Conservation (phyloP, 1,284 basidiomycete species). For the Moniliella sp. region DNA sequence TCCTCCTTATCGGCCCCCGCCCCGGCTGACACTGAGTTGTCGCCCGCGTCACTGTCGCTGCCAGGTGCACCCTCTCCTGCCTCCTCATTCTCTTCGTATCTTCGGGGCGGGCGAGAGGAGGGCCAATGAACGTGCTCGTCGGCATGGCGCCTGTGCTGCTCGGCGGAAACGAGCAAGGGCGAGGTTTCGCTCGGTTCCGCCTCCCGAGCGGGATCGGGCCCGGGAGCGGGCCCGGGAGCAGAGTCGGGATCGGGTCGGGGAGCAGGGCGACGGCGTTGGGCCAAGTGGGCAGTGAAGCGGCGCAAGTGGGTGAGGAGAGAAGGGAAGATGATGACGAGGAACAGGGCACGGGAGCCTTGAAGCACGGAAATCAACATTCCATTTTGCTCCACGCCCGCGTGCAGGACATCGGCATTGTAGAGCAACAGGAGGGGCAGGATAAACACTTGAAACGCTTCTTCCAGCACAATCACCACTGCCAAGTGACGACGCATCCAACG, state of each 20-base stretch:
- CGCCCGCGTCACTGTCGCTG: too few relatives aligned
- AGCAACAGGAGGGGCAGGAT: constrained; percentile 21
- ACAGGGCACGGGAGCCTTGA: constrained; percentile 15
- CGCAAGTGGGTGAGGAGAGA: background rate
- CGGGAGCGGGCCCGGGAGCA: constrained; percentile 7
- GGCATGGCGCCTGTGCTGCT: constrained; percentile 4
- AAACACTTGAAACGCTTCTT: constrained; percentile 23
- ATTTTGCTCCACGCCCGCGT: constrained; percentile 19
- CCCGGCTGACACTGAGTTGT: background rate
- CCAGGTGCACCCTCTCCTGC: too few relatives aligned
- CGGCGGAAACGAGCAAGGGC: background rate
- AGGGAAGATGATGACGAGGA: constrained; percentile 20
- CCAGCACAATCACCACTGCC: constrained; percentile 13
- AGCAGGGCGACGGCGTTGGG: too few relatives aligned
- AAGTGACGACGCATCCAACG: constrained; percentile 10
- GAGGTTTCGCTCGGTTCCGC: constrained; percentile 5
- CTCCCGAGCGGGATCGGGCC: constrained; percentile 8
- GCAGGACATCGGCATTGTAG: constrained; percentile 21
- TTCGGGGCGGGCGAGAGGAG: too few relatives aligned
- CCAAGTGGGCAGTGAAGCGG: too few relatives aligned
- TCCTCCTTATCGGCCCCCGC: background rate
- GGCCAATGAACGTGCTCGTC: too few relatives aligned
- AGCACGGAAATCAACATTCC: constrained; percentile 18
- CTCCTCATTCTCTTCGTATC: too few relatives aligned
- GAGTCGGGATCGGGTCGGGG: too few relatives aligned